phyloP scores from a whole-genome alignment of 2,329 filamentous ascomycete genomes.

The Canariomyces notabilis region DNA sequence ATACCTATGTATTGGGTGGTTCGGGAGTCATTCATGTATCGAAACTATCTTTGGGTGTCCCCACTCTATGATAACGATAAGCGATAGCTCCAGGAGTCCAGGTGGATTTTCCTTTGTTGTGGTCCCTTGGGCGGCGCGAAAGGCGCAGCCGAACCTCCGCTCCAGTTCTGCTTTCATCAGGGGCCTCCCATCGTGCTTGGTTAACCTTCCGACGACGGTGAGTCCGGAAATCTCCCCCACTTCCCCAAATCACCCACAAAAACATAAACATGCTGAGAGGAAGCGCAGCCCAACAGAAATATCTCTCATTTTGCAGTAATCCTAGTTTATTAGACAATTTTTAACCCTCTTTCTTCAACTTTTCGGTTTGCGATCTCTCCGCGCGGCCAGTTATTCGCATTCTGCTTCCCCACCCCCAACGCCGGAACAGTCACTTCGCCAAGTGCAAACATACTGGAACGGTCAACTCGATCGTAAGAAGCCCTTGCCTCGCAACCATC shows the following conservation, averaged over 20 bases:
- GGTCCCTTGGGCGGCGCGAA: too few species aligned
- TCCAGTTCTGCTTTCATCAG: conserved; percentile 14
- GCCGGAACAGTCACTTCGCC: neutral
- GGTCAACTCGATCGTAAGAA: conserved; percentile 3
- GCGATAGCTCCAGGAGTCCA: too few species aligned
- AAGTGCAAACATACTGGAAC: conserved; percentile 9
- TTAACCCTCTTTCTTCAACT: conserved; percentile 7
- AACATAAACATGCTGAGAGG: conserved; percentile 25
- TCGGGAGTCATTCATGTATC: too few species aligned
- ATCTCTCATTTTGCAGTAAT: conserved; percentile 20
- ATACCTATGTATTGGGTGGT: too few species aligned
- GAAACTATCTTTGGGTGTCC: too few species aligned
- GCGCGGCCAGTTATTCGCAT: conserved; percentile 7
- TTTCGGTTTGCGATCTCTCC: conserved; percentile 10
- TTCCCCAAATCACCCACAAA: conserved; percentile 9
- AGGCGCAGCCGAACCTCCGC: too few species aligned
- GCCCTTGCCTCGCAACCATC: conserved; percentile 2
- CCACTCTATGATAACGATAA: too few species aligned
- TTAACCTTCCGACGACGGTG: neutral
- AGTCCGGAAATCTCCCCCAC: conserved; percentile 9
- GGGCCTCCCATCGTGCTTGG: too few species aligned
- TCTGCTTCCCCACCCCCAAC: conserved; percentile 8
- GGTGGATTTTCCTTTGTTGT: too few species aligned
- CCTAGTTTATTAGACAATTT: conserved; percentile 14
- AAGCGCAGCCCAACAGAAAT: conserved; percentile 19